phyloP scores from a whole-genome alignment of 129 eudicot genomes.

The Chrysanthemum makinoi region DNA sequence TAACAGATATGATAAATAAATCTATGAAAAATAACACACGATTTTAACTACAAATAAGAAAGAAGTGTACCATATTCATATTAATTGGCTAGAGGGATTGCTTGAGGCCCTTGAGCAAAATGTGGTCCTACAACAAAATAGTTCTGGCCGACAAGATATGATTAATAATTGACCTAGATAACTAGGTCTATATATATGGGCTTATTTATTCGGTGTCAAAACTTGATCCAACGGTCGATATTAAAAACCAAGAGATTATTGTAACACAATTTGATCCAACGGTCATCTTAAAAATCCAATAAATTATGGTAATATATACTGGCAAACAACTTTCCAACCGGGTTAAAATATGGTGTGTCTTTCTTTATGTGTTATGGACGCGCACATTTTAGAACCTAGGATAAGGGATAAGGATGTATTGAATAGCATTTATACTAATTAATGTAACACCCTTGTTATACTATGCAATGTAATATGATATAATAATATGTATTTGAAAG shows the following conservation, averaged over 20 bases:
- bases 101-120: background rate
- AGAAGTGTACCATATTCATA: background rate
- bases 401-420: too few relatives aligned
- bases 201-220: background rate
- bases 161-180: background rate
- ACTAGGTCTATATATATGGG: background rate
- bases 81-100: background rate
- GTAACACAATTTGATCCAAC: background rate
- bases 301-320: too few relatives aligned
- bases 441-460: too few relatives aligned
- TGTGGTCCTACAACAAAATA: background rate
- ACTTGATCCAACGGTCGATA: slow-evolving; percentile 3
- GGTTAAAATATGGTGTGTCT: background rate
- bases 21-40: too few relatives aligned
- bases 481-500: too few relatives aligned
- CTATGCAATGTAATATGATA: too few relatives aligned
- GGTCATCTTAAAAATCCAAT: too few relatives aligned
- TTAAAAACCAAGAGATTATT: background rate
- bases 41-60: too few relatives aligned
- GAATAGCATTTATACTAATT: too few relatives aligned
- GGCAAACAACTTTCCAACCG: background rate
- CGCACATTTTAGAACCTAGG: too few relatives aligned
- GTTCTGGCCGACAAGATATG: slow-evolving; percentile 11
- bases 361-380: background rate
- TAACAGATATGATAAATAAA: too few relatives aligned